phyloP scores from a whole-genome alignment of 192 early-diverging fungal species.

The Mortierella hygrophila region DNA sequence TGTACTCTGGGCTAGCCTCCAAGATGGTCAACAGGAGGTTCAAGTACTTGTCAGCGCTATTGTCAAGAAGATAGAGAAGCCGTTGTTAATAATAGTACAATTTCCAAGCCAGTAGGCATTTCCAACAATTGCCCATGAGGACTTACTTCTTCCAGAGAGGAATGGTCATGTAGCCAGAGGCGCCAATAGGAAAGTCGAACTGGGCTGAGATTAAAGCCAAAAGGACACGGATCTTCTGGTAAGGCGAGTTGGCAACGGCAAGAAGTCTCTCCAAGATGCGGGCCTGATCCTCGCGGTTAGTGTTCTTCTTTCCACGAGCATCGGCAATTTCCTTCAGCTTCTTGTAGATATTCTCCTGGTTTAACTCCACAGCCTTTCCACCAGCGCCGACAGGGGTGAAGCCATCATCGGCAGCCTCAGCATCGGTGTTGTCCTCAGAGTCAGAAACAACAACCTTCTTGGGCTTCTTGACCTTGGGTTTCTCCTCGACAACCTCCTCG shows the following conservation, averaged over 20 bases:
- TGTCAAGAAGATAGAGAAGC: neutral
- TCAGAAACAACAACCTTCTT: slow-evolving; percentile 57
- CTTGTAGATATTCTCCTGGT: slow-evolving; percentile 84
- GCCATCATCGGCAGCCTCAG: slow-evolving; percentile 69
- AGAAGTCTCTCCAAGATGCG: slow-evolving; percentile 74
- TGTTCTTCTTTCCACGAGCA: slow-evolving; percentile 94
- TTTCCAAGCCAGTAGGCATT: neutral
- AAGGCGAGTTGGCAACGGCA: slow-evolving; percentile 70
- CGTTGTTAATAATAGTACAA: too few species aligned
- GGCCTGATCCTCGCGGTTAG: slow-evolving; percentile 84
- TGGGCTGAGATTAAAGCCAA: slow-evolving; percentile 87
- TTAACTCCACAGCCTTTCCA: slow-evolving; percentile 72
- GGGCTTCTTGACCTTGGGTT: slow-evolving; percentile 21
- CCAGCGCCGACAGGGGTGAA: slow-evolving; percentile 77
- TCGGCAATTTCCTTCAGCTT: slow-evolving; percentile 81
- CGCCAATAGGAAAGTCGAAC: slow-evolving; percentile 82
- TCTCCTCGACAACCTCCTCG: slow-evolving; percentile 26
- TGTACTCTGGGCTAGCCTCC: slow-evolving; percentile 77
- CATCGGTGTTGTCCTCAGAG: slow-evolving; percentile 62
- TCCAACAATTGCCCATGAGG: neutral
- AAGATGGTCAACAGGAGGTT: slow-evolving; percentile 82
- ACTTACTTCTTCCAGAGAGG: slow-evolving; percentile 81
- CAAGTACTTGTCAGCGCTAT: slow-evolving; percentile 70
- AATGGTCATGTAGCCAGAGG: slow-evolving; percentile 75
- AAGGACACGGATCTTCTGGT: slow-evolving; percentile 86